Conservation (phyloP, 2,329 filamentous ascomycete genomes). For the Penicillium sp. region DNA sequence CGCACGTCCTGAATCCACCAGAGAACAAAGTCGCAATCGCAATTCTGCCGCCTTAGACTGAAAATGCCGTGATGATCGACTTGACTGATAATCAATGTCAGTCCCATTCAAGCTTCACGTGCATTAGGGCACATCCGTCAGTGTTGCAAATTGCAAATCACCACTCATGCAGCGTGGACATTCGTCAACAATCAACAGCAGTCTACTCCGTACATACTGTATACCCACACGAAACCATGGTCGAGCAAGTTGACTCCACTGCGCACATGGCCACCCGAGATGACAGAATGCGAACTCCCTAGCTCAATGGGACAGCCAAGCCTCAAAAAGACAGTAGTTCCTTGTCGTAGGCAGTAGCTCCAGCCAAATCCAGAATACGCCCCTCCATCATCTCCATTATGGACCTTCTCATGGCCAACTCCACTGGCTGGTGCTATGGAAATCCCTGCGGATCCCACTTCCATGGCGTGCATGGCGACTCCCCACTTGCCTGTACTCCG, state of each 20-base stretch:
- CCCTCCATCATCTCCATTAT: background rate
- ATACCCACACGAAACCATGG: background rate
- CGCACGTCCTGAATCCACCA: conserved; percentile 1
- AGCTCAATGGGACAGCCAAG: background rate
- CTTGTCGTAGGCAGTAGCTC: background rate
- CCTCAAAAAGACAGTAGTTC: background rate
- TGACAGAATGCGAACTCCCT: background rate
- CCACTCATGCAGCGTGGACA: no score
- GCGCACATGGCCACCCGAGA: background rate
- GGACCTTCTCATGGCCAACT: background rate
- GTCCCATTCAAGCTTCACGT: conserved; percentile 19
- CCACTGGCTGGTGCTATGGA: conserved; percentile 2
- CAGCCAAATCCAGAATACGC: conserved; percentile 11
- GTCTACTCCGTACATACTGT: no score
- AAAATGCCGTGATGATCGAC: conserved; percentile 1
- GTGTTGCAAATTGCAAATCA: conserved; percentile 16
- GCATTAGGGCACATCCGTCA: conserved; percentile 23
- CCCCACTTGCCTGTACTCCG: conserved; percentile 5
- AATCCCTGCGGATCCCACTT: conserved; percentile 1
- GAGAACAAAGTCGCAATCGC: background rate
- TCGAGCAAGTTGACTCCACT: background rate
- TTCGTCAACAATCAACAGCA: no score
- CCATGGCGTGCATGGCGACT: conserved; percentile 19
- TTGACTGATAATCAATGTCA: conserved; percentile 9
- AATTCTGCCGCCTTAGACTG: background rate